phyloP scores from a whole-genome alignment of 2,329 filamentous ascomycete genomes.

The Pseudocercospora macadamiae region DNA sequence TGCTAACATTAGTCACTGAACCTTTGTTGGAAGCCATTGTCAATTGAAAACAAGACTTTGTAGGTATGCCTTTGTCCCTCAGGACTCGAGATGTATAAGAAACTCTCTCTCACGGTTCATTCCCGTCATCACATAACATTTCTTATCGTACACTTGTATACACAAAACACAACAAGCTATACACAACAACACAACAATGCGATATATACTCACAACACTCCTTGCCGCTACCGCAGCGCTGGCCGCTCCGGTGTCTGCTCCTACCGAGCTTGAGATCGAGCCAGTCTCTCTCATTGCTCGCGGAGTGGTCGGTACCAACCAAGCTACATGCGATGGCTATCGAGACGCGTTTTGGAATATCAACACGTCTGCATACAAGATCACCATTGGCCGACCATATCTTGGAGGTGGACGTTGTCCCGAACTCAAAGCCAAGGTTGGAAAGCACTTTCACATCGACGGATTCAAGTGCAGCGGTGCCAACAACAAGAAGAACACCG shows the following conservation, averaged over 20 bases:
- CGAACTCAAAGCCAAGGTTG: slow-evolving; percentile 20
- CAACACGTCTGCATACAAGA: slow-evolving; percentile 17
- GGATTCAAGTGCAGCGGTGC: slow-evolving; percentile 20
- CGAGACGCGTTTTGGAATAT: slow-evolving; percentile 16
- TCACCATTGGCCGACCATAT: slow-evolving; percentile 24
- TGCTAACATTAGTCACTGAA: too few relatives aligned
- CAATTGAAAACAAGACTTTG: too few relatives aligned
- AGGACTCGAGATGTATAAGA: too few relatives aligned
- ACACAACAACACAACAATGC: slow-evolving; percentile 15
- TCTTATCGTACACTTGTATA: too few relatives aligned
- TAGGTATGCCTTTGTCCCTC: too few relatives aligned
- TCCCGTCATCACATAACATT: too few relatives aligned
- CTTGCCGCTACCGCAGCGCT: slow-evolving; percentile 20
- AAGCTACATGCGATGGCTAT: slow-evolving; percentile 20
- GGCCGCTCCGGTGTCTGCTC: slow-evolving; percentile 17
- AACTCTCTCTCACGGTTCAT: too few relatives aligned
- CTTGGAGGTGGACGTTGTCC: slow-evolving; percentile 19
- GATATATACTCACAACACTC: slow-evolving; percentile 12
- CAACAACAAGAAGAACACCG: slow-evolving; percentile 20
- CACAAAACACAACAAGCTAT: neutral
- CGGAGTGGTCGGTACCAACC: slow-evolving; percentile 1
- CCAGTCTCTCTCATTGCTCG: slow-evolving; percentile 8
- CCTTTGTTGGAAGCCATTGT: too few relatives aligned
- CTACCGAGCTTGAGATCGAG: neutral
- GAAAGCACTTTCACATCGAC: slow-evolving; percentile 8